A percentile compares a stretch with the other conserved stretches of the same genome.
Conservation (phyloP, 169 alveolate species). For the Babesia gibsoni region DNA sequence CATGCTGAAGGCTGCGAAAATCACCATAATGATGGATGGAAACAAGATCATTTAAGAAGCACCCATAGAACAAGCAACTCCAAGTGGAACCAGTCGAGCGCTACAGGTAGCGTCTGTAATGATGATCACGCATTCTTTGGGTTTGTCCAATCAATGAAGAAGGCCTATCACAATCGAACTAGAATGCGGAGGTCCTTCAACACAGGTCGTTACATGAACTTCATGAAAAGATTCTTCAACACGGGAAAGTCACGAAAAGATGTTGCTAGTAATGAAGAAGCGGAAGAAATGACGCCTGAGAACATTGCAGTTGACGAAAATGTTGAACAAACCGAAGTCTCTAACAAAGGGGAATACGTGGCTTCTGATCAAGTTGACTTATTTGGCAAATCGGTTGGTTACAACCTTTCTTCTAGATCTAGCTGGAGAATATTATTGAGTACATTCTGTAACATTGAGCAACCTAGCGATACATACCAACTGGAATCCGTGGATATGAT, state of each 20-base stretch:
- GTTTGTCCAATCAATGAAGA: too few relatives aligned
- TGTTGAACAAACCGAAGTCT: background rate
- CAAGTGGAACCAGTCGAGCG: too few relatives aligned
- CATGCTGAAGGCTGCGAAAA: slow-evolving; percentile 13
- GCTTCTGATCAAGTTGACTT: background rate
- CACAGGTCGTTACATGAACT: too few relatives aligned
- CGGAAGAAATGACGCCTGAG: background rate
- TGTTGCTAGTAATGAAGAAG: background rate
- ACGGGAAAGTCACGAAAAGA: too few relatives aligned
- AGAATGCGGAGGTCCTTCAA: too few relatives aligned
- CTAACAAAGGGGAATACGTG: background rate
- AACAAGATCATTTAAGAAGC: background rate
- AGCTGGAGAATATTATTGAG: slow-evolving; percentile 41
- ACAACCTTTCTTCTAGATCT: slow-evolving; percentile 22
- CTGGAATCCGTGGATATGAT: slow-evolving; percentile 22
- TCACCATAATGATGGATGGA: slow-evolving; percentile 9
- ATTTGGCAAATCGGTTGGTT: slow-evolving; percentile 3
- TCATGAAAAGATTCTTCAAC: too few relatives aligned
- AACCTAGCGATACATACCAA: slow-evolving; percentile 13
- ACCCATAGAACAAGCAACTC: too few relatives aligned
- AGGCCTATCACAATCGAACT: too few relatives aligned
- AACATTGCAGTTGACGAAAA: background rate
- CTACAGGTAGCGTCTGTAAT: too few relatives aligned
- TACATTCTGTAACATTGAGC: slow-evolving; percentile 30
- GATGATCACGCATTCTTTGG: too few relatives aligned